phyloP scores from a whole-genome alignment of 306 rosid species.

The Rubus idaeus region DNA sequence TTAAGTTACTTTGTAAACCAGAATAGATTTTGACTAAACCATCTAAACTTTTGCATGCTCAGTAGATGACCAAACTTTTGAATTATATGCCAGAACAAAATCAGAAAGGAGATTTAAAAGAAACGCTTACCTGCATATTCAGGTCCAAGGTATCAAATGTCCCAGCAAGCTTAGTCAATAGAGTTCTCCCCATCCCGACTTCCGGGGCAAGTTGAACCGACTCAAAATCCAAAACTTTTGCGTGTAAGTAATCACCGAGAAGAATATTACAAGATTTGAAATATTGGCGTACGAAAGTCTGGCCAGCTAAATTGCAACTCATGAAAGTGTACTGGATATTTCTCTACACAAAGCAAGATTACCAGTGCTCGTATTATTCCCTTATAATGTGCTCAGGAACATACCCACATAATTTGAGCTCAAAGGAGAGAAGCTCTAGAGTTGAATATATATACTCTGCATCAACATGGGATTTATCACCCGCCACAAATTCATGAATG shows the following conservation, averaged over 20 bases:
- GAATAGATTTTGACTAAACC: neutral
- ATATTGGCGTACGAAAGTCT: constrained; percentile 60
- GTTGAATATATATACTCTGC: constrained; percentile 36
- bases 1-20: neutral
- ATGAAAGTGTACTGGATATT: neutral
- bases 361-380: constrained; percentile 36
- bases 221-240: constrained; percentile 74
- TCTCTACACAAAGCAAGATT: neutral
- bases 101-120: neutral
- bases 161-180: constrained; percentile 66
- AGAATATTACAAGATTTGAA: constrained; percentile 73
- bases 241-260: constrained; percentile 56
- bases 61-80: neutral
- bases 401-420: constrained; percentile 62
- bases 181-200: constrained; percentile 62
- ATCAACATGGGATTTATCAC: constrained; percentile 65
- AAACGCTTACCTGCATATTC: constrained; percentile 61
- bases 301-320: constrained; percentile 42
- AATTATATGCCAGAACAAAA: neutral
- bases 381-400: constrained; percentile 41
- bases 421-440: constrained; percentile 59
- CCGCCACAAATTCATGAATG: constrained; percentile 72
- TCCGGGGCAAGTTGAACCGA: constrained; percentile 68
- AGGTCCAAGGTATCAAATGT: constrained; percentile 81
- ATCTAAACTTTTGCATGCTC: neutral